Percentiles rank a stretch among this genome's conserved stretches.
Evolutionary conservation across 1,284 basidiomycete species (phyloP).

Genomic region (Cutaneotrichosporon curvatum): DNA sequence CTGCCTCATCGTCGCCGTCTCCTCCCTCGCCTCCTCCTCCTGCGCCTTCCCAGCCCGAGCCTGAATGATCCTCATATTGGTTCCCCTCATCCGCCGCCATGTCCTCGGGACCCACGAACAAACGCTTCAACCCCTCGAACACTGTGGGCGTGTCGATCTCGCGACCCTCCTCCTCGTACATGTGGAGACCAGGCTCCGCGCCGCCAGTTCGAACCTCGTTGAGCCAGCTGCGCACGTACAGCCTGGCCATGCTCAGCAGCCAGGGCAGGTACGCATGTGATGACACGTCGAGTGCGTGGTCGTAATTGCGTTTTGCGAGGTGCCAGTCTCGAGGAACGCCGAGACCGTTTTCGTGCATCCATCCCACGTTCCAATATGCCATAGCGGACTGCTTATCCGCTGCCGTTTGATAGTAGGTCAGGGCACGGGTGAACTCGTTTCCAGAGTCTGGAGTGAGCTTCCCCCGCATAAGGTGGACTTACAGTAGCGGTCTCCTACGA

Average conservation of each 20-base stretch:
- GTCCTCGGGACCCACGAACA: constrained; percentile 20
- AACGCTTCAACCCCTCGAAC: constrained; percentile 32
- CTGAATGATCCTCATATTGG: constrained; percentile 16
- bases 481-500: constrained; percentile 95
- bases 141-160: constrained; percentile 7
- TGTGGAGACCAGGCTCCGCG: constrained; percentile 31
- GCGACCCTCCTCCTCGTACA: constrained; percentile 30
- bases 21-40: constrained; percentile 4
- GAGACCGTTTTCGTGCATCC: constrained; percentile 96
- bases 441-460: constrained; percentile 8
- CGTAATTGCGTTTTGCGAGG: constrained; percentile 93
- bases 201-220: constrained; percentile 35
- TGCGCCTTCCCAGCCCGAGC: constrained; percentile 16
- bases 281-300: constrained; percentile 78
- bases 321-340: constrained; percentile 93
- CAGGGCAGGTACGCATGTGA: constrained; percentile 73
- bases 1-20: constrained; percentile 13
- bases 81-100: constrained; percentile 14
- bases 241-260: constrained; percentile 67
- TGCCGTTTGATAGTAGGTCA: constrained; percentile 81
- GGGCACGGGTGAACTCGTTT: constrained; percentile 68
- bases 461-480: constrained; percentile 13
- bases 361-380: constrained; percentile 97
- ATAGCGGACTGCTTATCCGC: constrained; percentile 84
- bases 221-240: constrained; percentile 56